phyloP scores from a whole-genome alignment of 108 stramenopile genomes.

The Nitzschia sp. region DNA sequence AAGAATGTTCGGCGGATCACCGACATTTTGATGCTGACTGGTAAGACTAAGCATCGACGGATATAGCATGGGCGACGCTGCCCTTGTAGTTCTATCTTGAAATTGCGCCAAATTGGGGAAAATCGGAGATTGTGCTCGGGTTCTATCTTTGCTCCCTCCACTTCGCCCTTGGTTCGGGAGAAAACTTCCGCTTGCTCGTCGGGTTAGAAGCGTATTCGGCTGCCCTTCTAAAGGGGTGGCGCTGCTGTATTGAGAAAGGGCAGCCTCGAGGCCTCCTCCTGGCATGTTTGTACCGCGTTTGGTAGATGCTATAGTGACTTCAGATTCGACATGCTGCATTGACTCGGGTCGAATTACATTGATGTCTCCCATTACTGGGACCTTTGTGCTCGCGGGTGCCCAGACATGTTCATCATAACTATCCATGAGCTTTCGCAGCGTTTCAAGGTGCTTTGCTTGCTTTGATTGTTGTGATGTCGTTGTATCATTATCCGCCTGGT shows the following conservation, averaged over 20 bases:
- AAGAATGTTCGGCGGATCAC: not conserved
- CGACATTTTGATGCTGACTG: not conserved
- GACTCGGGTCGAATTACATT: slow-evolving; percentile 6
- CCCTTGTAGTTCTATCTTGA: slow-evolving; percentile 6
- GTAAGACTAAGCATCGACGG: slow-evolving; percentile 5
- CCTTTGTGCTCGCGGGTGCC: not conserved
- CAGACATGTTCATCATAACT: slow-evolving; percentile 27
- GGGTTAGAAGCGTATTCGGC: slow-evolving; percentile 12
- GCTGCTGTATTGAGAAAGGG: slow-evolving; percentile 37
- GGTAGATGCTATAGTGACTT: slow-evolving; percentile 11
- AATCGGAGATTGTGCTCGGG: slow-evolving; percentile 22
- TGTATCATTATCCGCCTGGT: slow-evolving; percentile 15
- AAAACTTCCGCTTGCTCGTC: slow-evolving; percentile 21
- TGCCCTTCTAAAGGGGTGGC: slow-evolving; percentile 7
- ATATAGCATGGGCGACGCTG: slow-evolving; percentile 7
- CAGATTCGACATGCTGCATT: slow-evolving; percentile 19
- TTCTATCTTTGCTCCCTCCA: slow-evolving; percentile 13
- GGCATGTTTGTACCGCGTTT: not conserved
- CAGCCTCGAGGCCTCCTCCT: slow-evolving; percentile 37
- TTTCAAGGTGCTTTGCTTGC: slow-evolving; percentile 15
- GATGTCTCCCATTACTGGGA: slow-evolving; percentile 2
- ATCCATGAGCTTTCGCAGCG: slow-evolving; percentile 32
- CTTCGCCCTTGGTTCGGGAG: not conserved
- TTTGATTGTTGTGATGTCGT: slow-evolving; percentile 6
- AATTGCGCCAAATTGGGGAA: slow-evolving; percentile 7